Evolutionary conservation across 257 asterid species (phyloP).

Genomic region (Buddleja alternifolia): DNA sequence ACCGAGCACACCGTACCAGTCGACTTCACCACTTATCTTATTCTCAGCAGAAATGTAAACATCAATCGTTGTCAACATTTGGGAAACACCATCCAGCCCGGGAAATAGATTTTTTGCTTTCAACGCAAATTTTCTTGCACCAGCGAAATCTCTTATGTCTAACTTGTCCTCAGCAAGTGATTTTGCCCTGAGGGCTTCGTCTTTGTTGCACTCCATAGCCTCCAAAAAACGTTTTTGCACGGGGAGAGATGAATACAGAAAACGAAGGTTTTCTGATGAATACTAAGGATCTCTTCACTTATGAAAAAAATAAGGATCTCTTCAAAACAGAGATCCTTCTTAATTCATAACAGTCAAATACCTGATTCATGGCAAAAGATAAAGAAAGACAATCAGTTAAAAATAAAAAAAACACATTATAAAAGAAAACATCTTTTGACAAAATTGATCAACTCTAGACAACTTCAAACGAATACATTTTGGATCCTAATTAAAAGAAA

Average conservation of each 20-base stretch:
- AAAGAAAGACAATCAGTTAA: neutral
- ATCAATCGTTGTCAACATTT: constrained; percentile 62
- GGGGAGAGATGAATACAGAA: constrained; percentile 15
- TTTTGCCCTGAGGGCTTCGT: constrained; percentile 75
- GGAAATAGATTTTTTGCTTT: constrained; percentile 72
- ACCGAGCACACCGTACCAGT: constrained; percentile 76
- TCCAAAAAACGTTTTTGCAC: neutral
- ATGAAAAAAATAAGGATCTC: constrained; percentile 28
- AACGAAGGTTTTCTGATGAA: neutral
- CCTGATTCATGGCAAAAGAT: constrained; percentile 22
- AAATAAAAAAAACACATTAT: neutral
- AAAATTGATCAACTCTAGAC: neutral
- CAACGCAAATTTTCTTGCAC: constrained; percentile 65
- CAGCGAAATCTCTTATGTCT: constrained; percentile 50
- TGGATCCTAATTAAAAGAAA: neutral
- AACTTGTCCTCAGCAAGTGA: constrained; percentile 67
- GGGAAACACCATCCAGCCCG: constrained; percentile 62
- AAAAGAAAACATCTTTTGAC: neutral
- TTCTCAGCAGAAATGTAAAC: constrained; percentile 63
- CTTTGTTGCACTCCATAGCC: constrained; percentile 87
- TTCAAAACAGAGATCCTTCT: constrained; percentile 18
- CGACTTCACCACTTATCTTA: constrained; percentile 59
- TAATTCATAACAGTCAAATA: constrained; percentile 4
- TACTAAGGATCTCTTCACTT: constrained; percentile 20
- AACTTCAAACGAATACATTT: neutral